Evolutionary conservation across 495 filamentous ascomycete species (phyloP).

Genomic region (Ascodesmis nigricans): DNA sequence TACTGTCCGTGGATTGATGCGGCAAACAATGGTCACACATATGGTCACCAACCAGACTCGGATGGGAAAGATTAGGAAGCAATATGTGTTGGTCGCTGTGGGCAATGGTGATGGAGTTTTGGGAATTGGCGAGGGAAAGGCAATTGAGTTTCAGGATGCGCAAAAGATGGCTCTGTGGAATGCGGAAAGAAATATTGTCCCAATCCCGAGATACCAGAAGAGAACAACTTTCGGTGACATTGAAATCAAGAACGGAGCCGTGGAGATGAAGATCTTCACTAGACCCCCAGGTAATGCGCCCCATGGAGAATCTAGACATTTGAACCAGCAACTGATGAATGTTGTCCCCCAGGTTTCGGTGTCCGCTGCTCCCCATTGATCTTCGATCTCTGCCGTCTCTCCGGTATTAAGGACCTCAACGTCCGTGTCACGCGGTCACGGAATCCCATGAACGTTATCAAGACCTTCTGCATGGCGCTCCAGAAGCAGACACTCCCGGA

Average conservation of each 20-base stretch:
- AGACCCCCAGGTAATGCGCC: conserved; percentile 61
- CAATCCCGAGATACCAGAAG: conserved; percentile 69
- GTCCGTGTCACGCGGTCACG: conserved; percentile 54
- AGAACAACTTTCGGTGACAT: conserved; percentile 79
- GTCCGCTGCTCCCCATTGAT: conserved; percentile 74
- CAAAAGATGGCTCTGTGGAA: conserved; percentile 41
- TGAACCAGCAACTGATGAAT: neutral
- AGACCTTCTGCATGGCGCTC: conserved; percentile 67
- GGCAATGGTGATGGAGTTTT: conserved; percentile 69
- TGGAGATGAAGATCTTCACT: conserved; percentile 52
- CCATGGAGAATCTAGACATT: neutral
- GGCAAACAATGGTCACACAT: conserved; percentile 47
- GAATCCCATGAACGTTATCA: conserved; percentile 93
- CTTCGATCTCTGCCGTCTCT: conserved; percentile 69
- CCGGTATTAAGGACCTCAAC: conserved; percentile 66
- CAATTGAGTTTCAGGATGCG: conserved; percentile 44
- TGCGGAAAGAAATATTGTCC: conserved; percentile 70
- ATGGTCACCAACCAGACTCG: conserved; percentile 79
- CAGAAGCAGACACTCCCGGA: conserved; percentile 66
- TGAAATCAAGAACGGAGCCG: conserved; percentile 61
- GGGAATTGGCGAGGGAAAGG: conserved; percentile 78
- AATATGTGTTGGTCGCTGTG: conserved; percentile 50
- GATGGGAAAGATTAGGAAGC: conserved; percentile 65
- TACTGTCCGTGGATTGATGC: conserved; percentile 32
- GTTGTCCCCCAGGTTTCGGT: conserved; percentile 51